A percentile compares a stretch with the other conserved stretches of the same genome.
Conservation (phyloP, 2,329 filamentous ascomycete species). For the Ascochyta fabae region DNA sequence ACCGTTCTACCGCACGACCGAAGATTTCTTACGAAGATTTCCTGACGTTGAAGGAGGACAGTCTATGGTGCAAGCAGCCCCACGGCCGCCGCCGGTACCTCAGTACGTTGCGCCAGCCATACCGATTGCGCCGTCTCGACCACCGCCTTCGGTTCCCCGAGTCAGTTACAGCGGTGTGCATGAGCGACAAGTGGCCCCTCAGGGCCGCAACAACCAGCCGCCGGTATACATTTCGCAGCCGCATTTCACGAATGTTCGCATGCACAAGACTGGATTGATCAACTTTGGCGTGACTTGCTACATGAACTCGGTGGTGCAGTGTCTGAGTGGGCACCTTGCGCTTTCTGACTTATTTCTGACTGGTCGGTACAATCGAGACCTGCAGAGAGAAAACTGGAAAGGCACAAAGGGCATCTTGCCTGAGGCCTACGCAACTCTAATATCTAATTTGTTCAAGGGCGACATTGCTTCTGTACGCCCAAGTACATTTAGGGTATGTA, state of each 20-base stretch:
- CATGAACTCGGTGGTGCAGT: constrained; percentile 89
- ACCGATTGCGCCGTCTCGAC: constrained; percentile 66
- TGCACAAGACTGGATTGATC: constrained; percentile 74
- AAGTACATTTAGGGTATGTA: constrained; percentile 53
- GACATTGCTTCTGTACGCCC: constrained; percentile 57
- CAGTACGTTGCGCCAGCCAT: constrained; percentile 60
- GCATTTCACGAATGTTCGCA: constrained; percentile 53
- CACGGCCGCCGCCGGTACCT: constrained; percentile 47
- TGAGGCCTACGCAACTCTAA: constrained; percentile 66
- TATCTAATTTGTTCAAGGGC: constrained; percentile 68
- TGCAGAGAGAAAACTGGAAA: constrained; percentile 68
- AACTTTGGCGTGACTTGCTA: constrained; percentile 89
- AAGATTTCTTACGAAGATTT: constrained; percentile 84
- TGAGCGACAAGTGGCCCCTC: constrained; percentile 57
- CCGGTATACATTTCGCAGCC: constrained; percentile 55
- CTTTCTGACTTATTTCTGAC: constrained; percentile 69
- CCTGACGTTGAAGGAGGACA: constrained; percentile 69
- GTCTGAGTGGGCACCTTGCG: constrained; percentile 73
- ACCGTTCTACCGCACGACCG: constrained; percentile 69
- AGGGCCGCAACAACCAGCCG: constrained; percentile 46
- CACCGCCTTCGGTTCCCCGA: constrained; percentile 62
- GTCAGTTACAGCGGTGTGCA: constrained; percentile 82
- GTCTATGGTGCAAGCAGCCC: constrained; percentile 60
- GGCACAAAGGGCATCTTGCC: constrained; percentile 69
- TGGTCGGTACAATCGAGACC: constrained; percentile 66